Base-by-base conservation (phyloP, 225 moss, liverwort and hornwort species). In the Ulota crispa region DNA sequence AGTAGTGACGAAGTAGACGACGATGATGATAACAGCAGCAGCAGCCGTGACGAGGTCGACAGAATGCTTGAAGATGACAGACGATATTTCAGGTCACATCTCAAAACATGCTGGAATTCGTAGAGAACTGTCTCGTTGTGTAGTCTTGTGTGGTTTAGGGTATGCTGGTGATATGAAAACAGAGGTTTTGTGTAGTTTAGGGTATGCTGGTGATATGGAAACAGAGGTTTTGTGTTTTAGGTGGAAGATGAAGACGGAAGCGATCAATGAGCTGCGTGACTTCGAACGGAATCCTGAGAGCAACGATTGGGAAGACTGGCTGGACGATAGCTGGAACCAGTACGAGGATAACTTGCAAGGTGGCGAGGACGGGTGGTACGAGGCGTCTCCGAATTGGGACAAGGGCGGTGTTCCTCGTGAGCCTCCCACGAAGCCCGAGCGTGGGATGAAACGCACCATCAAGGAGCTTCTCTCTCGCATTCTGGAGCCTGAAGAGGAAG, bases 231-330 rank as follows among this genome's bases (percentile, higher is more conserved):
- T 78, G 67, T 20, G 54, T 0, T 78, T 66, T 54, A 88, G 90
- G 56, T 99, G 95, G 98, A 86, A 86, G 84, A 85, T 91, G 83
- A 90, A 86, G 85, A 88, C 84, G 52, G 87, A 85, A 28, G 89
- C 83, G 20, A 82, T 87, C 31, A 91, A 88, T 50, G 94, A 98
- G 88, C 66, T 98, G 36, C 89, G 92, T 16, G 93, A 93, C 2
- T 88, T 89, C 75, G 88, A 92, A 52, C 83, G 86, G 54, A 94
- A 99, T 53, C 95, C 98, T 6, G 93, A 97, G 66, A 89, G 85
- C 64, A 83, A 82, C 61, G 95, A 95, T 68, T 97, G 97, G 97
- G 92, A 97, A 72, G 97, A 97, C 47, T 97, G 97, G 97, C 79
- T 97, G 75, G 97, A 97, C 81, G 93, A 95, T 59, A 89, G 88